A percentile compares a stretch with the other conserved stretches of the same genome.
Conservation (phyloP, 1,284 basidiomycete species). For the Thecaphora frezii region DNA sequence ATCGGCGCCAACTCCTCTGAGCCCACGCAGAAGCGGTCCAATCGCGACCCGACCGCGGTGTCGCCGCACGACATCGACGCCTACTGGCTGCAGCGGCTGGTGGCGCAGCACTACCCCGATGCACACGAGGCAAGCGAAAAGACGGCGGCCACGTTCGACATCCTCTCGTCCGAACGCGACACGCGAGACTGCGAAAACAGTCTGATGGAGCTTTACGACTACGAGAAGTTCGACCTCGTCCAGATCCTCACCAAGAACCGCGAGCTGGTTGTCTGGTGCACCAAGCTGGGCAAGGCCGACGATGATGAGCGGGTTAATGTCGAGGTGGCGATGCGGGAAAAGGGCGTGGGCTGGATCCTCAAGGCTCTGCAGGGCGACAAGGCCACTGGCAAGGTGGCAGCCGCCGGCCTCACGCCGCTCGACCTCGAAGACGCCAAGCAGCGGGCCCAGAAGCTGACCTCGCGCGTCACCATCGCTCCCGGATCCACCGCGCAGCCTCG, state of each 20-base stretch:
- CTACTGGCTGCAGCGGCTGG: conserved; percentile 96
- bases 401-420: conserved; percentile 67
- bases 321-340: conserved; percentile 97
- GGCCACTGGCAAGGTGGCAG: conserved; percentile 5
- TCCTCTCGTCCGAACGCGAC: conserved; percentile 81
- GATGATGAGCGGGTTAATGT: conserved; percentile 89
- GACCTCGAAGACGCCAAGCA: conserved; percentile 69
- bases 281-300: conserved; percentile 85
- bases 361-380: conserved; percentile 67
- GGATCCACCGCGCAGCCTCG: conserved; percentile 82
- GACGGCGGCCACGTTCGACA: conserved; percentile 78
- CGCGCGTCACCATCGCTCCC: conserved; percentile 83
- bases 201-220: conserved; percentile 96
- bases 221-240: conserved; percentile 84
- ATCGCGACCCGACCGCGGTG: conserved; percentile 64
- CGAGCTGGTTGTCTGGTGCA: conserved; percentile 96
- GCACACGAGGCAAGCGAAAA: conserved; percentile 92
- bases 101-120: conserved; percentile 86
- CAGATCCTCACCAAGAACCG: conserved; percentile 91
- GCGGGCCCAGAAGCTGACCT: conserved; percentile 66
- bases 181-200: conserved; percentile 94
- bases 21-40: conserved; percentile 57
- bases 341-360: conserved; percentile 92
- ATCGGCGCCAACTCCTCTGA: conserved; percentile 59
- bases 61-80: conserved; percentile 90